Conservation (phyloP, 2,329 filamentous ascomycete species). For the Penicillium sp. region DNA sequence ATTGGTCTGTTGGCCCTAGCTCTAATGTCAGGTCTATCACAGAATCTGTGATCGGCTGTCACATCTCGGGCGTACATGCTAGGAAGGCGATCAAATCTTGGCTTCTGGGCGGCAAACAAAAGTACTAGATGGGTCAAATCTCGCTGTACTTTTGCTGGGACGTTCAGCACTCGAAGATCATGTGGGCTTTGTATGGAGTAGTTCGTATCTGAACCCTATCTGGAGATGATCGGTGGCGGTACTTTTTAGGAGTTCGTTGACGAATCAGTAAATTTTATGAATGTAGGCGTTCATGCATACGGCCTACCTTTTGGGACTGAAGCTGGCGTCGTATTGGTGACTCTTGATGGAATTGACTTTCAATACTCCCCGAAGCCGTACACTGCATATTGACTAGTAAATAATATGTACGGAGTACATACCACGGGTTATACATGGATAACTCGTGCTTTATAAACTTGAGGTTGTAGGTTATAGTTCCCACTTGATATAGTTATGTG, state of each 20-base stretch:
- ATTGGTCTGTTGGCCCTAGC: constrained; percentile 9
- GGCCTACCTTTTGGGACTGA: neutral
- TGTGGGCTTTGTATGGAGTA: neutral
- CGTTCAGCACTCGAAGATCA: neutral
- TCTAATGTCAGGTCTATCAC: constrained; percentile 6
- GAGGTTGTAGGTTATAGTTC: neutral
- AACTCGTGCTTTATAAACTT: neutral
- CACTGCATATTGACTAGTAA: neutral
- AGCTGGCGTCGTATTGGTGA: neutral
- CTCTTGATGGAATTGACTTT: neutral
- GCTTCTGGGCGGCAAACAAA: constrained; percentile 10
- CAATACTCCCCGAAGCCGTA: neutral
- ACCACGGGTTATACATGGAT: neutral
- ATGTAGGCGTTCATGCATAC: neutral
- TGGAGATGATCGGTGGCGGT: constrained; percentile 1
- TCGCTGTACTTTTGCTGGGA: constrained; percentile 15
- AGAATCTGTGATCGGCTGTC: constrained; percentile 12
- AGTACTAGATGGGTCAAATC: constrained; percentile 8
- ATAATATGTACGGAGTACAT: neutral
- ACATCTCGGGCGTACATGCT: constrained; percentile 12
- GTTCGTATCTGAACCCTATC: neutral
- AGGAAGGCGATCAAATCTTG: constrained; percentile 8
- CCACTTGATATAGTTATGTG: neutral
- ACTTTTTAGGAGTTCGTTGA: neutral
- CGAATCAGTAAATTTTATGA: neutral